Conservation (phyloP, 2,329 filamentous ascomycete species). For the Ceratocystis variospora region DNA sequence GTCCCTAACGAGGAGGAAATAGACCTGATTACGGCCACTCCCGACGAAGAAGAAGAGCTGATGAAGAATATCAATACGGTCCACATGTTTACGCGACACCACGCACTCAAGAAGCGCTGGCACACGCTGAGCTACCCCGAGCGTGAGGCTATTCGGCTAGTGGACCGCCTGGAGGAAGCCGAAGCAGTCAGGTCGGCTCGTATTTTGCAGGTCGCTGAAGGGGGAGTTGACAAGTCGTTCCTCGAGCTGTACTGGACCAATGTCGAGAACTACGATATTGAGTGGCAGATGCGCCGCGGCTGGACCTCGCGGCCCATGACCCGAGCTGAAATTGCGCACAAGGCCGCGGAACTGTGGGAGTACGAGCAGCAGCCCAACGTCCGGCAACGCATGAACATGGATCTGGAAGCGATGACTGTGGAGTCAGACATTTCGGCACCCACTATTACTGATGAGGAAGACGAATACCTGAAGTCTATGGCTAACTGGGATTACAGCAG, state of each 20-base stretch:
- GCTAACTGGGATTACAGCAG: conserved; percentile 21
- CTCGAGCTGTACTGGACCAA: conserved; percentile 13
- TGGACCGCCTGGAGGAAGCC: conserved; percentile 23
- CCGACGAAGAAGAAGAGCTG: conserved; percentile 30
- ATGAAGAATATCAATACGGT: conserved; percentile 26
- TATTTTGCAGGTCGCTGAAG: background rate
- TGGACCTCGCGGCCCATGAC: conserved; percentile 13
- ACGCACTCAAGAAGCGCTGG: conserved; percentile 35
- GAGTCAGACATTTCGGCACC: conserved; percentile 8
- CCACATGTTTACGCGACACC: conserved; percentile 32
- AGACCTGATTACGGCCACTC: conserved; percentile 29
- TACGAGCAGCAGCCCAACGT: conserved; percentile 16
- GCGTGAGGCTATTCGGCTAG: conserved; percentile 27
- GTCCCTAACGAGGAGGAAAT: conserved; percentile 37
- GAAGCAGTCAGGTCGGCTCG: conserved; percentile 22
- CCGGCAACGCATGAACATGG: background rate
- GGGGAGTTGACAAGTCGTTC: background rate
- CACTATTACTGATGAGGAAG: conserved; percentile 21
- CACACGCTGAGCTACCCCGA: conserved; percentile 27
- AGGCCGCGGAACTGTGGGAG: conserved; percentile 9
- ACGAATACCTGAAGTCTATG: conserved; percentile 23
- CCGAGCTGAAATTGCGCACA: conserved; percentile 9
- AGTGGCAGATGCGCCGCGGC: conserved; percentile 19
- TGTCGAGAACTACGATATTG: conserved; percentile 16
- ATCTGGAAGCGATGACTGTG: background rate